Base-by-base conservation (phyloP, 2,329 filamentous ascomycete genomes). In the Metarhizium robertsii region DNA sequence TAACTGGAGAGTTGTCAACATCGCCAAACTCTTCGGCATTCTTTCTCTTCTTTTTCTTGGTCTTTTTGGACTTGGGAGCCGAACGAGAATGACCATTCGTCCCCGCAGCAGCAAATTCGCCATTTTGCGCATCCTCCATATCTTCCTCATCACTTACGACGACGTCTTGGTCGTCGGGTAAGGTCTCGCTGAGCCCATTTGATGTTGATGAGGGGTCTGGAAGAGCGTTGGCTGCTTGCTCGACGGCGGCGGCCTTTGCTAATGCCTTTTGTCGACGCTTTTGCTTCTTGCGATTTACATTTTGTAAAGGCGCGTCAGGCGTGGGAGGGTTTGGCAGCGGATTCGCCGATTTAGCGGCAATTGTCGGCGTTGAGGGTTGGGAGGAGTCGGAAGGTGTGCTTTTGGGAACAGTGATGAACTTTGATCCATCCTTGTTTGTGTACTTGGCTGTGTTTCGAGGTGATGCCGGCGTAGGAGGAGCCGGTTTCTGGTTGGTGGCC, bases 241-340 rank as follows among this genome's bases (percentile, higher is more conserved):
- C 69, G 5, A 73, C 73, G 46, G 76, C 82, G 30, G 81, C 83
- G 34, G 81, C 81, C 66, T 86, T 83, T 58, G 86, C 86, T 36
- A 89, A 87, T 38, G 87, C 88, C 72, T 96, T 96, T 67, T 89
- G 87, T 61, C 92, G 83, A 62, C 92, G 84, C 78, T 96, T 96
- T 71, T 94, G 88, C 77, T 96, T 97, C 79, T 96, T 96, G 67
- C 89, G 85, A 73, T 96, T 96, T 53, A 92, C 86, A 8, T 77
- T 66, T 48, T 75, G 76, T 48, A 76, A 73, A 50, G 71, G 63
- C 51, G 58, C 59, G 58, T 71, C 66, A 57, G 57, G 53, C 50
- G 59, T 62, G 57, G 57, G 57, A 55, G 56, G 58, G 58, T 57
- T 67, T 62, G 61, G 45, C 60, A 62, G 59, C 63, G 61, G 58